These are phyloP conservation scores for Zymoseptoria pseudotritici DNA, from an alignment of 2,329 filamentous ascomycete species.

Conservation along the genomic window DNA sequence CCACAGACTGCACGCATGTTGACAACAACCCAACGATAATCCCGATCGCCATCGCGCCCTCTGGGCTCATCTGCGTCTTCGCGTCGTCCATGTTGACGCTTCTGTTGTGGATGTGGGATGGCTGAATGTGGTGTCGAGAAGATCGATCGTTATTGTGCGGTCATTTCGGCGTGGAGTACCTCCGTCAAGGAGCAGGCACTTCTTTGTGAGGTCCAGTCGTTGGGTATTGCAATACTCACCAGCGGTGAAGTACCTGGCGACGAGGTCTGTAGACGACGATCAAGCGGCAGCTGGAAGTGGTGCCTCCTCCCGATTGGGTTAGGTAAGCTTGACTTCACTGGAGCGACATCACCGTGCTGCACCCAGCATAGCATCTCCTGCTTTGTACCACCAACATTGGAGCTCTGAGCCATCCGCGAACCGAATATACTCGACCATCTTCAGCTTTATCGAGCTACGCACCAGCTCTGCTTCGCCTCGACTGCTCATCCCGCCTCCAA, in stretches of 20 bases:
- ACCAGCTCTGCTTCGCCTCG: background rate
- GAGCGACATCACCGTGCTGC: background rate
- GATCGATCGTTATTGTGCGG: background rate
- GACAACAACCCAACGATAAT: constrained; percentile 89
- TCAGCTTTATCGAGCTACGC: background rate
- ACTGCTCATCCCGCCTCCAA: background rate
- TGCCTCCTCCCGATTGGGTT: background rate
- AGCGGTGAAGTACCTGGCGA: background rate
- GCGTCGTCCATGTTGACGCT: background rate
- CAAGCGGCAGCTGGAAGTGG: background rate
- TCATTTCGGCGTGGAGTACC: background rate
- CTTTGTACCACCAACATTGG: background rate
- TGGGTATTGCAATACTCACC: background rate
- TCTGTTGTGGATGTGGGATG: background rate
- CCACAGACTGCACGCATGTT: constrained; percentile 89
- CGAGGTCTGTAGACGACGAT: background rate
- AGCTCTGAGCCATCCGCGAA: background rate
- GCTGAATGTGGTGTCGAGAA: background rate
- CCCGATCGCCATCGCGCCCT: constrained; percentile 49
- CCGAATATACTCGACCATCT: background rate
- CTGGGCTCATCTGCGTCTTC: constrained; percentile 5
- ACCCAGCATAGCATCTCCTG: background rate
- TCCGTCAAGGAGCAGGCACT: background rate
- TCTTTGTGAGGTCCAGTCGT: background rate
- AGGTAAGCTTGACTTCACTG: background rate